Base-by-base conservation (phyloP, 1,284 basidiomycete species). In the Puccinia hordei region DNA sequence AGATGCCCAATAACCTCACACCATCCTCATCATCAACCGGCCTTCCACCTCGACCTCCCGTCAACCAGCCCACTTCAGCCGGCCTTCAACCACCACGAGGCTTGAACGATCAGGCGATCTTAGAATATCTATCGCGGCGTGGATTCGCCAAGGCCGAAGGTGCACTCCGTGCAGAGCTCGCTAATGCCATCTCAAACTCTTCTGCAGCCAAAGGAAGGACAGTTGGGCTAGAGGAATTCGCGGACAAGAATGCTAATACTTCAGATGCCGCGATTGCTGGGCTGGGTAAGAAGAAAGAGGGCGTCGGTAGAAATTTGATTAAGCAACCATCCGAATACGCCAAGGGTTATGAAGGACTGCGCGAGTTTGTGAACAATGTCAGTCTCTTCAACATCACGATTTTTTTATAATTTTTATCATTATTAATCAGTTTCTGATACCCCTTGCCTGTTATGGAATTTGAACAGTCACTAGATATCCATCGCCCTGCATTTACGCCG, bases 101-200 rank as follows among this genome's bases (percentile, higher is more conserved):
- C 0, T 51, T 75, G 49, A 78, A 81, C 38, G 73, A 74, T 53
- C 89, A 89, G 80, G 87, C 91, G 17, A 90, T 97, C 59, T 87
- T 94, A 81, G 92, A 95, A 80, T 98, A 96, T 86, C 88, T 97
- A 69, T 91, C 91, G 76, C 87, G 90, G 35, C 89, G 94, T 73
- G 95, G 95, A 5, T 91, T 94, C 86, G 88, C 89, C 83, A 88
- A 89, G 61, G 92, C 93, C 15, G 92, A 93, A 85, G 89, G 91
- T 81, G 90, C 90, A 46, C 88, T 95, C 83, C 88, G 90, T 38
- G 90, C 91, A 66, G 90, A 91, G 49, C 87, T 95, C 38, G 90
- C 86, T 24, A 86, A 84, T 12, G 82, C 85, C 68, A 82, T 24
- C 82, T 81, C 22, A 81, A 73, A 27, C 81, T 83, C 19, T 33